Evolutionary conservation across 805 yeast species (phyloP).

Genomic region (Ogataea ganodermae): DNA sequence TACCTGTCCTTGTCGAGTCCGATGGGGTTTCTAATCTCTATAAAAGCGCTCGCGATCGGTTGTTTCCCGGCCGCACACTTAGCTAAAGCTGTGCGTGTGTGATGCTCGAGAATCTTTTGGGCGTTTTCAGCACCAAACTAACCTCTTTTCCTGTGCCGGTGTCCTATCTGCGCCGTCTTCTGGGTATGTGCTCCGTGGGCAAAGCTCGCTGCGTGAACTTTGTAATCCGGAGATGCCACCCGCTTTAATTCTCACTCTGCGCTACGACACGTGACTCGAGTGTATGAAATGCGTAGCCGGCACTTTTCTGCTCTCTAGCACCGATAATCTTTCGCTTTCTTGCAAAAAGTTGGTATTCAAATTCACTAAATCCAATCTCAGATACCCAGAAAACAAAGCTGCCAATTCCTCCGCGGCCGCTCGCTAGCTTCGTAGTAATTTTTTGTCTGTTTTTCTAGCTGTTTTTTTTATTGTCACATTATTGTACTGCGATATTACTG

Average conservation of each 20-base stretch:
- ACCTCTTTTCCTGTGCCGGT: not conserved
- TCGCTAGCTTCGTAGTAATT: constrained; percentile 7
- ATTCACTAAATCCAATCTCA: not conserved
- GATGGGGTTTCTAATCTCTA: not conserved
- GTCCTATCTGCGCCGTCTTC: not conserved
- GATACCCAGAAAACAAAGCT: constrained; percentile 7
- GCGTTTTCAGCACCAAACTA: not conserved
- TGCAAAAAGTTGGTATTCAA: not conserved
- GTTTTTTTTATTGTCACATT: not conserved
- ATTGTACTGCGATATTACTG: not conserved
- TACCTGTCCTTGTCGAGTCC: not conserved
- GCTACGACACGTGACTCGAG: not conserved
- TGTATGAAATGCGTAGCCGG: not conserved
- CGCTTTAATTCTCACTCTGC: not conserved
- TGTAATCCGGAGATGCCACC: not conserved
- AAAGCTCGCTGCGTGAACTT: not conserved
- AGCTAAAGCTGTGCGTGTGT: not conserved
- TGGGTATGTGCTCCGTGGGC: constrained; percentile 2
- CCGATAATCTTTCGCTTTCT: not conserved
- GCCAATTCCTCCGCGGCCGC: constrained; percentile 7
- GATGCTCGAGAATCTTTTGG: not conserved
- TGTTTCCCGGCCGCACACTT: not conserved
- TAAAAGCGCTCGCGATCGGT: not conserved
- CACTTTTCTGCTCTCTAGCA: not conserved
- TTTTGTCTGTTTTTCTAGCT: constrained; percentile 5